Percentiles rank a stretch among this genome's conserved stretches.
Conservation (phyloP, 108 stramenopile species). For the Tribonema minus region DNA sequence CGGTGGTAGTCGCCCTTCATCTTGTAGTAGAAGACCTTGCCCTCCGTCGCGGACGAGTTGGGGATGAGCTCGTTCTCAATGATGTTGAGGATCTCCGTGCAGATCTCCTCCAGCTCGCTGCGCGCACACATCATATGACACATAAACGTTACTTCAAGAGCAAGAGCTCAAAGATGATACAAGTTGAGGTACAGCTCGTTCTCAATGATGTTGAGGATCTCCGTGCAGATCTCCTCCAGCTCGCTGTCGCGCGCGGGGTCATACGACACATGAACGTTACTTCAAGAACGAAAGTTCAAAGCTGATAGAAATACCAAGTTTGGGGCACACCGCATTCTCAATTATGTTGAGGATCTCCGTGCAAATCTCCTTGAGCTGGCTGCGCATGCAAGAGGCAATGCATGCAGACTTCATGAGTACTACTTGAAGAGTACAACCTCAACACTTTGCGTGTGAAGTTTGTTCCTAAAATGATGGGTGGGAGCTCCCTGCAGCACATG, state of each 20-base stretch:
- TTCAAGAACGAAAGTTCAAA: too few species aligned
- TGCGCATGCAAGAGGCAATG: too few species aligned
- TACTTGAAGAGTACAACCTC: too few species aligned
- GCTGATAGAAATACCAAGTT: not conserved
- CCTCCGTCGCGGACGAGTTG: constrained; percentile 92
- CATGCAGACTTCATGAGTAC: too few species aligned
- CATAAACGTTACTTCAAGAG: too few species aligned
- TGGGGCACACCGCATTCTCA: constrained; percentile 60
- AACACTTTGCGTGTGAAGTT: too few species aligned
- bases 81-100: constrained; percentile 92
- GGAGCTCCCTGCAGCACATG: too few species aligned
- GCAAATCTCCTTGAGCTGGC: constrained; percentile 69
- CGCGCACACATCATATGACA: too few species aligned
- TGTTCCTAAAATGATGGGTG: too few species aligned
- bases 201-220: constrained; percentile 95
- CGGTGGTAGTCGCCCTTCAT: constrained; percentile 99
- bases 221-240: constrained; percentile 95
- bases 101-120: constrained; percentile 91
- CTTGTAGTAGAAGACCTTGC: constrained; percentile 99
- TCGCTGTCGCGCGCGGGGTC: too few species aligned
- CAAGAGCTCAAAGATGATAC: not conserved
- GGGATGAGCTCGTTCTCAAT: constrained; percentile 96
- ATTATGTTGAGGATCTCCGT: constrained; percentile 95
- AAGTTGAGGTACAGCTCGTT: constrained; percentile 43
- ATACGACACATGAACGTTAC: too few species aligned